A percentile compares a stretch with the other conserved stretches of the same genome.
Conservation (phyloP, 2,329 filamentous ascomycete species). For the Fusarium haematococcum region DNA sequence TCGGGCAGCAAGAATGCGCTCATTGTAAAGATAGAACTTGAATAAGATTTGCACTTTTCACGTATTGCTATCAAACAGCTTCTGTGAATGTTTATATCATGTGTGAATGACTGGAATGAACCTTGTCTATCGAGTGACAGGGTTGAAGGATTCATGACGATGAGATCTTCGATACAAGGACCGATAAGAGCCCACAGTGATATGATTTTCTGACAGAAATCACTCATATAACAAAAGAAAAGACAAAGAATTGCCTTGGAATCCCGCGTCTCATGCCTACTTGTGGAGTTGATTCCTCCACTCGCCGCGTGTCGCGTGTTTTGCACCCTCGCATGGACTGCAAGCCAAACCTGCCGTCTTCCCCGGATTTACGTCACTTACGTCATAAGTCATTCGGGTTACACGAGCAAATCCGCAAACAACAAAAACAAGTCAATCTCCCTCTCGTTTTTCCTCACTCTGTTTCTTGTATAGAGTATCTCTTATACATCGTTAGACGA, state of each 20-base stretch:
- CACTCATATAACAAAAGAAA: not conserved
- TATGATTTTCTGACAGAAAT: not conserved
- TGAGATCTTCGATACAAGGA: not conserved
- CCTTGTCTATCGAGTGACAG: not conserved
- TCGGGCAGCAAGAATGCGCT: not conserved
- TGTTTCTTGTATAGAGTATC: not conserved
- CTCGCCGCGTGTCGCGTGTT: conserved; percentile 21
- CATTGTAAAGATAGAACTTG: conserved; percentile 26
- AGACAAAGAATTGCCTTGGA: conserved; percentile 12
- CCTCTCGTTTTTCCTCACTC: not conserved
- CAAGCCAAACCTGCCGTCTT: conserved; percentile 11
- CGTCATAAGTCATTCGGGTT: conserved; percentile 24
- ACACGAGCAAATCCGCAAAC: conserved; percentile 4
- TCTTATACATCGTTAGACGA: not conserved
- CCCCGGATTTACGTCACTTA: conserved; percentile 33
- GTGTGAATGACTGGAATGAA: not conserved
- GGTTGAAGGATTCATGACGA: not conserved
- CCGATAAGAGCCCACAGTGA: not conserved
- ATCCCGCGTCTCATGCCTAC: conserved; percentile 7
- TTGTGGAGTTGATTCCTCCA: conserved; percentile 12
- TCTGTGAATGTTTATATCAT: not conserved
- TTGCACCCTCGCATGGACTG: not conserved
- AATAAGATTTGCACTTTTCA: conserved; percentile 1
- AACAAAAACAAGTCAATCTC: conserved; percentile 5
- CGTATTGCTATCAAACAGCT: not conserved